A percentile compares a stretch with the other conserved stretches of the same genome.
Conservation (phyloP, 352 stramenopile genomes). For the Phytophthora quininea region DNA sequence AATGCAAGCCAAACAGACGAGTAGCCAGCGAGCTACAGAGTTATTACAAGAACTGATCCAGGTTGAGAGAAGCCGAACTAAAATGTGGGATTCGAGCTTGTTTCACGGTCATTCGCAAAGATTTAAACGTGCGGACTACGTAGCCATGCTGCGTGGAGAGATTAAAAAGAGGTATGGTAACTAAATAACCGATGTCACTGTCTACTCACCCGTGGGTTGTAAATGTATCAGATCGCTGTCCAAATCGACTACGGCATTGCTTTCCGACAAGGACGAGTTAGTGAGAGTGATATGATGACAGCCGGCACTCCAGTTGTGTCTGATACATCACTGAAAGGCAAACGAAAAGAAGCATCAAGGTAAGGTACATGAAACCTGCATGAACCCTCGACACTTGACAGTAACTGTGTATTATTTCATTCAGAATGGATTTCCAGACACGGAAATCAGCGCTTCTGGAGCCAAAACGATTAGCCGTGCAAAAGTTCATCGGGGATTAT, state of each 20-base stretch:
- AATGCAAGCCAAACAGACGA: constrained; percentile 68
- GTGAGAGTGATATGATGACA: constrained; percentile 26
- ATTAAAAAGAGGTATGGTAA: constrained; percentile 74
- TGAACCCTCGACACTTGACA: no score
- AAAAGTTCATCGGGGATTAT: constrained; percentile 53
- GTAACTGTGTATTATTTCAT: not conserved
- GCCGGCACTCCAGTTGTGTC: not conserved
- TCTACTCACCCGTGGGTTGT: not conserved
- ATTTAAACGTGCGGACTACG: constrained; percentile 65
- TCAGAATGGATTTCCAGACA: constrained; percentile 55
- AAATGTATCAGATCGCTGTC: constrained; percentile 43
- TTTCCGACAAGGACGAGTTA: constrained; percentile 30
- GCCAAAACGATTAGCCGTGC: constrained; percentile 41
- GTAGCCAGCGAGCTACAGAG: constrained; percentile 55
- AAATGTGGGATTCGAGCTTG: constrained; percentile 71
- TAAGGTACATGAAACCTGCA: constrained; percentile 6
- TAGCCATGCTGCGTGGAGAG: constrained; percentile 62
- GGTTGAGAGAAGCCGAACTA: constrained; percentile 60
- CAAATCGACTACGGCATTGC: constrained; percentile 70
- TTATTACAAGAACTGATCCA: constrained; percentile 68
- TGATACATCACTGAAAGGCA: constrained; percentile 7
- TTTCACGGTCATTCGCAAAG: constrained; percentile 73
- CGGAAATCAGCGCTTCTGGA: constrained; percentile 58
- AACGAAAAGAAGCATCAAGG: constrained; percentile 47
- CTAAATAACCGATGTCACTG: not conserved